A percentile compares a stretch with the other conserved stretches of the same genome.
These are phyloP conservation scores for Prunus mume DNA, from an alignment of 306 rosid genomes.

Conservation along the genomic window DNA sequence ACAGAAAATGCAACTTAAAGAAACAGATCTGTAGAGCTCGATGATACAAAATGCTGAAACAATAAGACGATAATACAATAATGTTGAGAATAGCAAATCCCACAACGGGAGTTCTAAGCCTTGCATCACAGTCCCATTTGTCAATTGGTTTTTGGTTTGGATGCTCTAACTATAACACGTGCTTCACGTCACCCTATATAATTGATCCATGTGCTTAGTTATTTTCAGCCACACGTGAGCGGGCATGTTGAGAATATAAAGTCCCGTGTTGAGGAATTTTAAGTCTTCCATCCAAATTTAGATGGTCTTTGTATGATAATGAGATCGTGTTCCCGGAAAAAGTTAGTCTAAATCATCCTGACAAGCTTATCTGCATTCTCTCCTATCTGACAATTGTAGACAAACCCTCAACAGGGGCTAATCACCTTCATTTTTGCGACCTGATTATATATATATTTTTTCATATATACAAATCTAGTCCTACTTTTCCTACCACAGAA, in stretches of 20 bases:
- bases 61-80: neutral
- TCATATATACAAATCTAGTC: neutral
- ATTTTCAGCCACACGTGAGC: neutral
- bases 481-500: neutral
- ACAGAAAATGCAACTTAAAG: neutral
- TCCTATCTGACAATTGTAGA: neutral
- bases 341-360: neutral
- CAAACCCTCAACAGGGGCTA: neutral
- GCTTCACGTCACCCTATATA: neutral
- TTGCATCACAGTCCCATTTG: neutral
- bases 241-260: neutral
- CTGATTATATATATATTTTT: neutral
- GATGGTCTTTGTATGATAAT: neutral
- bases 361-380: neutral
- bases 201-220: neutral
- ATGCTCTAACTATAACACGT: neutral
- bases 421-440: neutral
- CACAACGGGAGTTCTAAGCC: neutral
- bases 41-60: neutral
- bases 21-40: neutral
- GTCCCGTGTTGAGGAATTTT: neutral
- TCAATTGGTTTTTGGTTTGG: neutral
- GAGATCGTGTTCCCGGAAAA: neutral
- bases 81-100: neutral
- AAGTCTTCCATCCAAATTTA: neutral